phyloP scores from a whole-genome alignment of 2,329 filamentous ascomycete species.

The Pseudogymnoascus sp. region DNA sequence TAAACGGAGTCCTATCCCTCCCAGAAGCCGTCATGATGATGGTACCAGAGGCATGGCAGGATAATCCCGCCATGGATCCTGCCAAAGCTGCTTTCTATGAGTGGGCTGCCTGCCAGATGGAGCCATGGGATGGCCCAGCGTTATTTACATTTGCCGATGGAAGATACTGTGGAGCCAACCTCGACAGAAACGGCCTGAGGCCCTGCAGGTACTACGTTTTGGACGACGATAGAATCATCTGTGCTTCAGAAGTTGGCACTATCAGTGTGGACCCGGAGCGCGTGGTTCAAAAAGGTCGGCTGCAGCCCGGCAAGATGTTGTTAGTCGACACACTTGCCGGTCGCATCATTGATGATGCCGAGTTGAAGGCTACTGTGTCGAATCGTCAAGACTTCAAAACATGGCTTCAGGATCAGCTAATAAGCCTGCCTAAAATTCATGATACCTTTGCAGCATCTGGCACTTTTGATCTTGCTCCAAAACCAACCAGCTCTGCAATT shows the following conservation, averaged over 20 bases:
- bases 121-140: slow-evolving; percentile 95
- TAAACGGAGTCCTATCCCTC: slow-evolving; percentile 90
- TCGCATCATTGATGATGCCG: slow-evolving; percentile 87
- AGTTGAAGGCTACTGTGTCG: slow-evolving; percentile 85
- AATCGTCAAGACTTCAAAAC: slow-evolving; percentile 77
- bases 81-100: slow-evolving; percentile 97
- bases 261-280: slow-evolving; percentile 85
- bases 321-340: slow-evolving; percentile 86
- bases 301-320: slow-evolving; percentile 93
- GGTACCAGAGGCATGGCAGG: slow-evolving; percentile 97
- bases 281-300: slow-evolving; percentile 83
- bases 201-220: slow-evolving; percentile 96
- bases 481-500: slow-evolving; percentile 60
- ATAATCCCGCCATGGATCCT: slow-evolving; percentile 83
- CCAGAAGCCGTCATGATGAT: slow-evolving; percentile 98
- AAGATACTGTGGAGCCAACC: slow-evolving; percentile 91
- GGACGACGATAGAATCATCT: slow-evolving; percentile 94
- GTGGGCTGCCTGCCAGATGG: slow-evolving; percentile 98
- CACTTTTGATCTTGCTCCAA: slow-evolving; percentile 55
- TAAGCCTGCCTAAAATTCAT: slow-evolving; percentile 71
- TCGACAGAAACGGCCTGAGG: slow-evolving; percentile 89
- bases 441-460: slow-evolving; percentile 51
- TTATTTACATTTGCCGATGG: slow-evolving; percentile 96
- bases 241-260: slow-evolving; percentile 91
- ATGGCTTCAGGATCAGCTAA: slow-evolving; percentile 80